Percentiles rank a stretch among this genome's conserved stretches.
Evolutionary conservation across 192 early-diverging fungal species (phyloP).

Genomic region (Backusella psychrophila): DNA sequence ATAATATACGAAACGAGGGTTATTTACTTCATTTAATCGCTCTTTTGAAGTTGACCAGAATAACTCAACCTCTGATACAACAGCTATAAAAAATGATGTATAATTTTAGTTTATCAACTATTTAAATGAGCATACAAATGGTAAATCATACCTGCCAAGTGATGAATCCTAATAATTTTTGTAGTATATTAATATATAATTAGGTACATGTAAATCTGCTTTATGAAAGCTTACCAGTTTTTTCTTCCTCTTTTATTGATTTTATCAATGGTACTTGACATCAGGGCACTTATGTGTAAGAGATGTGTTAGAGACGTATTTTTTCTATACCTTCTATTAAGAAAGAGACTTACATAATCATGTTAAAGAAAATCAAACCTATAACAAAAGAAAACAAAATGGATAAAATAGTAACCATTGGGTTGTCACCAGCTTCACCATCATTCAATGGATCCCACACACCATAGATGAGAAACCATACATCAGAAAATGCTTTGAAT

Average conservation of each 20-base stretch:
- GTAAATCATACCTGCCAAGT: constrained; percentile 15
- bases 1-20: constrained; percentile 14
- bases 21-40: not conserved
- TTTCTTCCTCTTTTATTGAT: not conserved
- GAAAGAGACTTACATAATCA: constrained; percentile 11
- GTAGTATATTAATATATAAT: no score
- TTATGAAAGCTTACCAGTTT: not conserved
- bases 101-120: no score
- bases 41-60: not conserved
- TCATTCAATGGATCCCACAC: constrained; percentile 8
- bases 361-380: constrained; percentile 9
- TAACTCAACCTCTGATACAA: constrained; percentile 5
- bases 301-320: no score
- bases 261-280: constrained; percentile 9
- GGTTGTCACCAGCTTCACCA: not conserved
- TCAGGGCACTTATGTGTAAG: not conserved
- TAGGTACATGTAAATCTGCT: no score
- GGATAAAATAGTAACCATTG: not conserved
- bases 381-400: constrained; percentile 11
- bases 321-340: no score
- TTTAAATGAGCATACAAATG: no score
- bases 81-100: not conserved
- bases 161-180: not conserved
- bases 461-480: constrained; percentile 14
- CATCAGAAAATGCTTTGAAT: not conserved